Evolutionary conservation across 2,329 filamentous ascomycete species (phyloP), one percentile per base, ranked within the genome.

Genomic region (Fusarium poae): DNA sequence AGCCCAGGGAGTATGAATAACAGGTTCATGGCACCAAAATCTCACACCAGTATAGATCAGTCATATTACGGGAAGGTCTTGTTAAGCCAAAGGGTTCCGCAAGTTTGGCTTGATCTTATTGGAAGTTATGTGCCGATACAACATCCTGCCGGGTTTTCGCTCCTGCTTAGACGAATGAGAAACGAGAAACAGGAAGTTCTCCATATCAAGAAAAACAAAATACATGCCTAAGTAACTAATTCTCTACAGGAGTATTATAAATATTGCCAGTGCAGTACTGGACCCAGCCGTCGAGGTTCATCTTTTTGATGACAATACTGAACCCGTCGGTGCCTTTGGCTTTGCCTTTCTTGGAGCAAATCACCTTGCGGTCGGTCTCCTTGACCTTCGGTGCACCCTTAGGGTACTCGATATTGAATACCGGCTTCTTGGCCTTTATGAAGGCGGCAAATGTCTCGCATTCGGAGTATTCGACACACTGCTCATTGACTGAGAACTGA

Each of bases 351-450:
- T 62, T 57, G 4, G 79, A 77, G 74, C 88, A 91, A 23, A 83
- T 82, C 9, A 76, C 72, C 6, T 77, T 62, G 67, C 81, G 75
- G 65, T 79, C 67, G 21, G 66, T 61, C 5, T 71, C 51, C 5
- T 76, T 72, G 21, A 85, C 79, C 5, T 70, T 60, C 77, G 77
- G 77, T 10, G 83, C 84, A 11, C 81, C 83, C 43, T 84, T 80
- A 4, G 88, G 88, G 72, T 92, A 92, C 79, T 92, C 91, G 66
- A 92, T 91, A 74, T 92, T 87, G 75, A 92, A 92, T 32, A 92
- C 90, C 3, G 90, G 89, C 77, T 92, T 92, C 32, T 82, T 81
- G 8, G 84, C 84, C 12, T 83, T 72, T 57, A 89, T 84, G 72
- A 92, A 92, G 5, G 83, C 77, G 3, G 79, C 77, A 75, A 88